These are phyloP conservation scores for Claviceps spartinae DNA, from an alignment of 2,329 filamentous ascomycete genomes.

Conservation along the genomic window DNA sequence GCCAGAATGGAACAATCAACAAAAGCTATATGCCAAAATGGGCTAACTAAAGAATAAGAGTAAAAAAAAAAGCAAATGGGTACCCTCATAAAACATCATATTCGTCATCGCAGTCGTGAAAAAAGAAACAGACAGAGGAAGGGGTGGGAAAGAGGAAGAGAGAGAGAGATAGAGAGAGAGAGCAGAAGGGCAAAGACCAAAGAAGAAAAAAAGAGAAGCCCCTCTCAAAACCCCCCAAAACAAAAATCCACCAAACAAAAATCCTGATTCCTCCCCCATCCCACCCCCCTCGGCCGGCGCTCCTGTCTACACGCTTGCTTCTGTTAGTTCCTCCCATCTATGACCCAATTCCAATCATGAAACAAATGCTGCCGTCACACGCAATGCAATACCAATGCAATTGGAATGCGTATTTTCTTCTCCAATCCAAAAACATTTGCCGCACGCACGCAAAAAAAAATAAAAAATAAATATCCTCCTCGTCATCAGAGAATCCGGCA, in stretches of 20 bases:
- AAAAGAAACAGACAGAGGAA: background rate
- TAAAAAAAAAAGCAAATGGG: background rate
- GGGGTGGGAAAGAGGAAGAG: background rate
- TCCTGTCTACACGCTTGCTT: too few species aligned
- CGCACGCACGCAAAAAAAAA: background rate
- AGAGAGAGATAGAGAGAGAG: background rate
- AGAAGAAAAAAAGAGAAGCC: background rate
- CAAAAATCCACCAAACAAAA: too few species aligned
- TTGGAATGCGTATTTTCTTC: too few species aligned
- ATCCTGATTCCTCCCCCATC: too few species aligned
- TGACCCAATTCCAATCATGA: too few species aligned
- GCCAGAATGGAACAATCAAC: too few species aligned
- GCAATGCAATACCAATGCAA: too few species aligned
- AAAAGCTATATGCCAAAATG: too few species aligned
- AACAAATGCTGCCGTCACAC: too few species aligned
- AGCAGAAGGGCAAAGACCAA: background rate
- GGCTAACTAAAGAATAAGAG: background rate
- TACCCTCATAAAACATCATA: conserved; percentile 6
- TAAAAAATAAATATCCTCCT: background rate
- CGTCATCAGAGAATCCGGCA: background rate
- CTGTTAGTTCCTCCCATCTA: too few species aligned
- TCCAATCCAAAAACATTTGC: too few species aligned
- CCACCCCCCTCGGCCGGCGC: too few species aligned
- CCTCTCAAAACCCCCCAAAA: background rate
- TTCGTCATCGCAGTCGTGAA: conserved; percentile 6